Conservation (phyloP, 768 basidiomycete genomes). For the Hemileccinum rubropunctum region DNA sequence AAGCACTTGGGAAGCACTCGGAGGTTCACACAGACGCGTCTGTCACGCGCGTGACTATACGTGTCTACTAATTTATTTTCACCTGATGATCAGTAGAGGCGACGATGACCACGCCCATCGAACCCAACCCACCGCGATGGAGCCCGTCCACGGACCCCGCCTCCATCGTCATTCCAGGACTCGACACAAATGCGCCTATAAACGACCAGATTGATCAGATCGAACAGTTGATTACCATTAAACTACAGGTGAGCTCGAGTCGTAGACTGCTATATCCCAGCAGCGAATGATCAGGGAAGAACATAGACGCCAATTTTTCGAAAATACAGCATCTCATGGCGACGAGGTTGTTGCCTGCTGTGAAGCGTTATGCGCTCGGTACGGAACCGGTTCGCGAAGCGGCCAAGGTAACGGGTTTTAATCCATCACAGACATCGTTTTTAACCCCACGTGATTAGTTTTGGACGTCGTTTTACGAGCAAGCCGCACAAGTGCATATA, state of each 20-base stretch:
- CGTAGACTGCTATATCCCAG: not conserved
- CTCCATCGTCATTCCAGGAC: slow-evolving; percentile 65
- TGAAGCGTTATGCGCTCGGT: slow-evolving; percentile 85
- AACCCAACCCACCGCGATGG: slow-evolving; percentile 67
- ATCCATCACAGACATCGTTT: not conserved
- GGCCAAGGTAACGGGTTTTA: slow-evolving; percentile 64
- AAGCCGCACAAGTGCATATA: slow-evolving; percentile 85
- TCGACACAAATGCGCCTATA: slow-evolving; percentile 65
- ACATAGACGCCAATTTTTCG: slow-evolving; percentile 92
- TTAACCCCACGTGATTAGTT: slow-evolving; percentile 50
- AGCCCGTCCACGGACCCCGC: slow-evolving; percentile 60
- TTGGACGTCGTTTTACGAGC: slow-evolving; percentile 96
- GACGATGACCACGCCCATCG: slow-evolving; percentile 41
- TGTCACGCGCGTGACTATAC: slow-evolving; percentile 26
- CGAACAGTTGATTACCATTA: slow-evolving; percentile 91
- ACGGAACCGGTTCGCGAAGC: slow-evolving; percentile 89
- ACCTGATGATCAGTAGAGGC: not conserved
- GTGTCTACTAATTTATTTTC: too few species aligned
- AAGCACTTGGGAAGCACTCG: not conserved
- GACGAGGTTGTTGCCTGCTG: slow-evolving; percentile 76
- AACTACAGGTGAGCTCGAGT: slow-evolving; percentile 66
- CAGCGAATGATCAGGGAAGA: slow-evolving; percentile 41
- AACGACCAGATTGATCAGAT: slow-evolving; percentile 91
- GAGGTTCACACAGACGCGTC: not conserved
- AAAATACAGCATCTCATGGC: slow-evolving; percentile 84